phyloP scores from a whole-genome alignment of 331 rosid genomes.

The Spiraea crenata region DNA sequence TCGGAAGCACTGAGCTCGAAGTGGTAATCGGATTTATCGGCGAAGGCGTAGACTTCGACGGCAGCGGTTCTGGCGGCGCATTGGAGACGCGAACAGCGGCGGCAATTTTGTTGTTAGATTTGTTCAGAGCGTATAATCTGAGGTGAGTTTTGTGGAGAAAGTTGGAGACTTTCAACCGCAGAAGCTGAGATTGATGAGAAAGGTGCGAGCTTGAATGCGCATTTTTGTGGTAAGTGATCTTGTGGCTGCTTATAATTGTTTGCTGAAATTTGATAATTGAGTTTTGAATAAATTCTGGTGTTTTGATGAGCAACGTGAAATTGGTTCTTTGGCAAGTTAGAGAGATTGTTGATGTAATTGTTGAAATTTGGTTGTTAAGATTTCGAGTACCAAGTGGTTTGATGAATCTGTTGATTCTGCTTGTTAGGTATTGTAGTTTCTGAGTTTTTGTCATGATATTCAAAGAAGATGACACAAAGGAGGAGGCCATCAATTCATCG shows the following conservation, averaged over 20 bases:
- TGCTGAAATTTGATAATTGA: slow-evolving; percentile 6
- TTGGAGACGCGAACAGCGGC: too few species aligned
- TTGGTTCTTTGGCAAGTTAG: slow-evolving; percentile 21
- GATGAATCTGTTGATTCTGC: slow-evolving; percentile 7
- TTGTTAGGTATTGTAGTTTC: background rate
- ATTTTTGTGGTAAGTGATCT: slow-evolving; percentile 25
- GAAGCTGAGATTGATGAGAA: slow-evolving; percentile 18
- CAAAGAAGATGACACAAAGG: too few species aligned
- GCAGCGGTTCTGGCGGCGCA: too few species aligned
- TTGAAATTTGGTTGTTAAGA: background rate
- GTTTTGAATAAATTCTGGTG: slow-evolving; percentile 16
- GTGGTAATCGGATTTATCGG: too few species aligned
- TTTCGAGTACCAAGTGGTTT: slow-evolving; percentile 11
- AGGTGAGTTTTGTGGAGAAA: slow-evolving; percentile 24
- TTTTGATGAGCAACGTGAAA: slow-evolving; percentile 5
- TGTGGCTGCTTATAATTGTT: slow-evolving; percentile 25
- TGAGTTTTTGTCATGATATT: slow-evolving; percentile 1
- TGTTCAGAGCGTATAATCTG: slow-evolving; percentile 19
- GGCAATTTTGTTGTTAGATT: slow-evolving; percentile 27
- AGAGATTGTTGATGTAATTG: background rate
- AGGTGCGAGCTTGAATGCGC: slow-evolving; percentile 9
- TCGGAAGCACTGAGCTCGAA: too few species aligned
- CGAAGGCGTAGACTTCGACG: too few species aligned
- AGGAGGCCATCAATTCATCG: too few species aligned
- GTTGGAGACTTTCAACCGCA: slow-evolving; percentile 5